Evolutionary conservation across 2,329 filamentous ascomycete species (phyloP).

Genomic region (Hypocrella siamensis): DNA sequence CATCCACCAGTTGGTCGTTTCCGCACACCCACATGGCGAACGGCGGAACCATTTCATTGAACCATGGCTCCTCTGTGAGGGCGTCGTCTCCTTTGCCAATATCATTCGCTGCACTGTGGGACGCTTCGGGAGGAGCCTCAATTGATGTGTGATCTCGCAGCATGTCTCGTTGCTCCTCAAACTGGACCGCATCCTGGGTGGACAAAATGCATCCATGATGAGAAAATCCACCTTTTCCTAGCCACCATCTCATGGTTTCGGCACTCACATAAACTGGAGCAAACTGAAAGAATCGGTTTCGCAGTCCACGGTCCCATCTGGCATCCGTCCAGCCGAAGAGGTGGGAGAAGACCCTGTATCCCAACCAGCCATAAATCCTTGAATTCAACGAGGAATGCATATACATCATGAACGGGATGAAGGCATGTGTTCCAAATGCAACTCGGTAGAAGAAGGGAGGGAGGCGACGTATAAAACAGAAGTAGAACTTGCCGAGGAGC

Average conservation of each 20-base stretch:
- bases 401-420: conserved; percentile 86
- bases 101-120: background rate
- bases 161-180: conserved; percentile 48
- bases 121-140: background rate
- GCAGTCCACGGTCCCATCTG: conserved; percentile 68
- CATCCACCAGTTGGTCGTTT: conserved; percentile 72
- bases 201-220: conserved; percentile 72
- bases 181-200: conserved; percentile 52
- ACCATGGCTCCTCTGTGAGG: conserved; percentile 54
- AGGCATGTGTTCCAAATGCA: conserved; percentile 82
- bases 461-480: conserved; percentile 79
- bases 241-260: conserved; percentile 92
- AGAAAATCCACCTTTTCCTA: conserved; percentile 70
- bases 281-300: conserved; percentile 80
- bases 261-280: conserved; percentile 79
- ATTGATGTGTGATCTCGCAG: conserved; percentile 3
- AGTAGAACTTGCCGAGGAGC: conserved; percentile 72
- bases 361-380: conserved; percentile 60
- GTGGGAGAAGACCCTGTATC: conserved; percentile 80
- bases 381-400: conserved; percentile 56
- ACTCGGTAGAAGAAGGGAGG: conserved; percentile 60
- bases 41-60: conserved; percentile 61
- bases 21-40: conserved; percentile 83
- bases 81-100: conserved; percentile 10
- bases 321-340: conserved; percentile 77